Evolutionary conservation across 2,329 filamentous ascomycete species (phyloP), one percentile per base, ranked within the genome.

Genomic region (Talaromyces sp.): DNA sequence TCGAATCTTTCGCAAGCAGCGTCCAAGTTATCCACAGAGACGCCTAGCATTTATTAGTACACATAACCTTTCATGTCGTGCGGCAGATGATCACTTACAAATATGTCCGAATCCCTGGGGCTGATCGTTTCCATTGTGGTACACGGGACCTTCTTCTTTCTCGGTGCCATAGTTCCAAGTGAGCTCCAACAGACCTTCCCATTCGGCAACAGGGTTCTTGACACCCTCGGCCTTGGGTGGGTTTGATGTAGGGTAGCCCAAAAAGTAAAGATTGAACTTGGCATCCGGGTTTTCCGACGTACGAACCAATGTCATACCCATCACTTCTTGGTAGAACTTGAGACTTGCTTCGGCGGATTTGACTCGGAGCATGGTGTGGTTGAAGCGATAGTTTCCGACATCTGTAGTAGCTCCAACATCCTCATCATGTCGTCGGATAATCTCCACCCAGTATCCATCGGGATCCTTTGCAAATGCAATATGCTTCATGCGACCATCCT

Each of bases 71-170:
- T 13, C 56, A 16, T 27, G 24, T 62, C 19, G 60, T 19, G 7
- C 50, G 54, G 35, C 35, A 11, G 37, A 39, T 16, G 24, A 3
- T 24, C 27, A 82, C 86, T 81, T 78, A 90, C 92, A 96, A 67
- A 97, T 93, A 74, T 97, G 93, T 0, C 94, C 93, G 70, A 97
- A 98, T 0, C 95, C 95, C 77, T 97, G 93, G 0, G 94, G 94
- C 76, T 96, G 83, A 48, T 88, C 83, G 77, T 99, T 99, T 43
- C 95, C 95, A 71, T 96, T 89, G 79, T 99, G 94, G 76, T 99
- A 99, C 75, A 97, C 95, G 68, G 81, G 81, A 64, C 88, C 86
- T 68, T 98, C 90, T 66, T 82, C 73, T 75, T 94, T 95, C 81
- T 98, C 94, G 0, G 81, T 83, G 35, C 86, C 87, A 68, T 88